Base-by-base conservation (phyloP, 345 rosid species). In the Citrus reticulata region DNA sequence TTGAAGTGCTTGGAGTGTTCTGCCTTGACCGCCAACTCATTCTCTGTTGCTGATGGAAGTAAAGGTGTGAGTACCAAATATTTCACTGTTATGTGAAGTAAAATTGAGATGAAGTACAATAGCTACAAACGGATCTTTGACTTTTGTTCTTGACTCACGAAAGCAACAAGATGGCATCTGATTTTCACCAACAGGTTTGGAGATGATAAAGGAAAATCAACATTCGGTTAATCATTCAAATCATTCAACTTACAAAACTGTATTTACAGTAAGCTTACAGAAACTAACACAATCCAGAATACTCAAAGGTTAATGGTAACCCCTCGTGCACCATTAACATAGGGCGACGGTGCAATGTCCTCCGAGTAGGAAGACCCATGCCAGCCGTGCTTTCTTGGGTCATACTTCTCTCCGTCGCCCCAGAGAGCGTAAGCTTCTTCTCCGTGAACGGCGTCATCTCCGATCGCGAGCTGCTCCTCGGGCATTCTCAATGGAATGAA, bases 401-500 rank as follows among this genome's bases (percentile, higher is more conserved):
- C 98, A 69, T 87, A 92, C 80, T 88, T 93, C 68, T 95, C 98
- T 17, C 98, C 98, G 69, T 95, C 98, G 20, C 98, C 98, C 98
- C 98, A 95, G 4, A 95, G 94, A 9, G 97, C 98, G 62, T 95
- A 95, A 30, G 98, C 98, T 89, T 95, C 98, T 85, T 95, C 98
- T 1, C 98, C 98, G 20, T 95, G 98, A 39, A 89, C 98, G 0
- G 98, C 98, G 0, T 95, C 98, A 7, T 95, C 98, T 63, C 98
- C 98, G 19, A 91, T 92, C 40, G 78, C 84, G 4, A 95, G 97
- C 79, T 87, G 87, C 76, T 91, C 92, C 32, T 95, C 95, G 0
- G 98, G 91, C 97, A 95, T 95, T 69, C 98, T 85, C 59, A 95
- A 55, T 1, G 98, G 98, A 61, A 95, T 88, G 51, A 89, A 83